Conservation (phyloP, 441 rosid genomes). For the Gossypium laxum region DNA sequence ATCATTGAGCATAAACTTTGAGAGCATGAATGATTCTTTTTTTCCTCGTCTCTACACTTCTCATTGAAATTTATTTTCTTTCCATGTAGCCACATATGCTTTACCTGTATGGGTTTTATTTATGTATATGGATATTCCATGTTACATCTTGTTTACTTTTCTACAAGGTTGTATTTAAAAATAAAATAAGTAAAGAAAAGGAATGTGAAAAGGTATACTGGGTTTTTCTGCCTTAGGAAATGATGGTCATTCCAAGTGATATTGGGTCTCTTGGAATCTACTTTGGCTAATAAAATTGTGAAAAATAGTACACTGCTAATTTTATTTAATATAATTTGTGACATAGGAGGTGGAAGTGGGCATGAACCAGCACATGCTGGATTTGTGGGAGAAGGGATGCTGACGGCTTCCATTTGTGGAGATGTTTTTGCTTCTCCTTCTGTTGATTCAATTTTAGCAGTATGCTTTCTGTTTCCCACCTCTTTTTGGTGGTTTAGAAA, state of each 20-base stretch:
- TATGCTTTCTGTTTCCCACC: slow-evolving; percentile 26
- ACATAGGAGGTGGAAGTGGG: slow-evolving; percentile 91
- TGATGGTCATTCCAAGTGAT: not conserved
- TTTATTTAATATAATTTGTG: not conserved
- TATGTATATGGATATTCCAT: not conserved
- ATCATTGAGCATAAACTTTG: not conserved
- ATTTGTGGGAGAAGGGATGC: slow-evolving; percentile 97
- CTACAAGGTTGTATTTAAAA: not conserved
- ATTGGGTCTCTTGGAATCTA: not conserved
- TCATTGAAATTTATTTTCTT: not conserved
- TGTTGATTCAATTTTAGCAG: slow-evolving; percentile 88
- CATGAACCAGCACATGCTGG: slow-evolving; percentile 99
- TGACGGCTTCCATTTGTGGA: slow-evolving; percentile 89
- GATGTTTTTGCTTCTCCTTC: slow-evolving; percentile 89
- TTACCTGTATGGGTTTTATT: not conserved
- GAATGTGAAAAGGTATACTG: not conserved
- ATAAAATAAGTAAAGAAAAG: not conserved
- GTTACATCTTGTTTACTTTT: not conserved
- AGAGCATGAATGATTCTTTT: not conserved
- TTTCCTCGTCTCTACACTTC: not conserved
- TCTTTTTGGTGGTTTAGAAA: slow-evolving; percentile 2
- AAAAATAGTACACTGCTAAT: not conserved
- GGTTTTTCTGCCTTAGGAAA: not conserved
- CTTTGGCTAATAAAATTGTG: not conserved
- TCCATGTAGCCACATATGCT: not conserved